Conservation (phyloP, 108 stramenopile genomes). For the Schizochytrium sp. region DNA sequence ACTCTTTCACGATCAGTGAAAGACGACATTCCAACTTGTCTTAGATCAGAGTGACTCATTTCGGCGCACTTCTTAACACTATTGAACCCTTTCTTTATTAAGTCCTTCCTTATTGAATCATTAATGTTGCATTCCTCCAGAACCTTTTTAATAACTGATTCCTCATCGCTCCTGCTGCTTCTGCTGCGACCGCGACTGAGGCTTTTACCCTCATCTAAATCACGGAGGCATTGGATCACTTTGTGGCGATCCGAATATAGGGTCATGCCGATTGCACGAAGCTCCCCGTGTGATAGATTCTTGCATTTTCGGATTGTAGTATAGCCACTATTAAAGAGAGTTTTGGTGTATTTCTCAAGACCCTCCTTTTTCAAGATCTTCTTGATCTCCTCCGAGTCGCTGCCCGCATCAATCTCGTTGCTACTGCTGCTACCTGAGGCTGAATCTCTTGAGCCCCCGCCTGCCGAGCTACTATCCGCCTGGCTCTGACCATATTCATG, state of each 20-base stretch:
- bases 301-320: constrained; percentile 20
- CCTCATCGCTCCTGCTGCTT: constrained; percentile 32
- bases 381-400: constrained; percentile 49
- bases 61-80: background rate
- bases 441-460: too few relatives aligned
- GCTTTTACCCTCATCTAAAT: background rate
- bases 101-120: background rate
- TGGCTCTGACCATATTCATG: too few relatives aligned
- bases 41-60: background rate
- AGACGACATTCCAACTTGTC: background rate
- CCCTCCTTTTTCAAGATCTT: background rate
- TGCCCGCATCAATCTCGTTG: too few relatives aligned
- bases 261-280: background rate
- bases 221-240: background rate
- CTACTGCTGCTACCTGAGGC: too few relatives aligned
- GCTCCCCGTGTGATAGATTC: background rate
- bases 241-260: background rate
- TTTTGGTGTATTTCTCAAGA: constrained; percentile 3
- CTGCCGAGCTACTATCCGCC: too few relatives aligned
- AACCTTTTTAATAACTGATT: background rate
- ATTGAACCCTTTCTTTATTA: constrained; percentile 38
- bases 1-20: background rate
- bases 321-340: constrained; percentile 34
- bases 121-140: background rate
- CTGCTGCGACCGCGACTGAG: constrained; percentile 8